A percentile compares a stretch with the other conserved stretches of the same genome.
phyloP scores from a whole-genome alignment of 176 grass and related monocot genomes.

The Microstegium vimineum region DNA sequence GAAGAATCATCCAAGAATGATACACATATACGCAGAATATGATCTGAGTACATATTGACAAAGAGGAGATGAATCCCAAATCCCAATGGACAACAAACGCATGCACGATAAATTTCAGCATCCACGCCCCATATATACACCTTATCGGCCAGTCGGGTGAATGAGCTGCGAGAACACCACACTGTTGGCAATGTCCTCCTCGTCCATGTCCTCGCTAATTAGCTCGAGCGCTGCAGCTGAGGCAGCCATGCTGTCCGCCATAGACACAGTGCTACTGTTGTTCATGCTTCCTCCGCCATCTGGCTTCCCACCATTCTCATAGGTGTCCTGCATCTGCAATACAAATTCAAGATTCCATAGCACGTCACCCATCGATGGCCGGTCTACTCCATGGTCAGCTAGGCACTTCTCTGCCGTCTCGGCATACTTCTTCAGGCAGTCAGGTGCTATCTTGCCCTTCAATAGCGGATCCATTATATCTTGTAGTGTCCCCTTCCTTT shows the following conservation, averaged over 20 bases:
- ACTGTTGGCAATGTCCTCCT: conserved; percentile 44
- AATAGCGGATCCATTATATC: conserved; percentile 43
- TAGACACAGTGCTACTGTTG: not conserved
- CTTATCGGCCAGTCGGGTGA: conserved; percentile 38
- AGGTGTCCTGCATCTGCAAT: conserved; percentile 48
- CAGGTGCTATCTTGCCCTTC: conserved; percentile 32
- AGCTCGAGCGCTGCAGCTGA: conserved; percentile 19
- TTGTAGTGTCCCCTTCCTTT: conserved; percentile 27
- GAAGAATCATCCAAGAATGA: not conserved
- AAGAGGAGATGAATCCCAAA: not conserved
- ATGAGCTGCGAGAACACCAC: conserved; percentile 45
- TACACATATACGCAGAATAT: not conserved
- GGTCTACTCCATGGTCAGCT: conserved; percentile 38
- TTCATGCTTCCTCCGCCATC: not conserved
- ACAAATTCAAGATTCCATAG: conserved; percentile 53
- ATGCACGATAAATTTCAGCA: not conserved
- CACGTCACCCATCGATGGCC: conserved; percentile 49
- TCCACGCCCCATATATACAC: not conserved
- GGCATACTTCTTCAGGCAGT: conserved; percentile 38
- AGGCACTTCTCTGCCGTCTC: conserved; percentile 57
- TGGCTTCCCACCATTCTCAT: conserved; percentile 30
- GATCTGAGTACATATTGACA: conserved; percentile 12
- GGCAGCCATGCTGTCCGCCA: conserved; percentile 33
- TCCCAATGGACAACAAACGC: not conserved
- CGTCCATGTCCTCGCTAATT: conserved; percentile 42